These are phyloP conservation scores for Microstegium vimineum DNA, from an alignment of 176 grass and related monocot genomes.

Conservation along the genomic window DNA sequence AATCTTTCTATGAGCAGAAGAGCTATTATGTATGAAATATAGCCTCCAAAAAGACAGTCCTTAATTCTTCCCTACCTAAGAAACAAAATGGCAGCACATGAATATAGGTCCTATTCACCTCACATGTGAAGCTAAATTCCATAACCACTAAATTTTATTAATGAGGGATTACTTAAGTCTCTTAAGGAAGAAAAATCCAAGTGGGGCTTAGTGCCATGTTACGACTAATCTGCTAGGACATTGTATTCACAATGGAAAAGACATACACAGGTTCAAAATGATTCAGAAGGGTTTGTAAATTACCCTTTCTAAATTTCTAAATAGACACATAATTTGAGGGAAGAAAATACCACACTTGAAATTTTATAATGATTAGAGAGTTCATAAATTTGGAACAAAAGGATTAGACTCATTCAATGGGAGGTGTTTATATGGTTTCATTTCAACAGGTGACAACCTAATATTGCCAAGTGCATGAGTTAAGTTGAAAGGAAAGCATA, in stretches of 20 bases:
- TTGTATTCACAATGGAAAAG: background rate
- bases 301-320: background rate
- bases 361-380: background rate
- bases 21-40: background rate
- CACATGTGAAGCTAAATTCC: background rate
- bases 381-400: background rate
- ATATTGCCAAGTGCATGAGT: background rate
- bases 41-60: background rate
- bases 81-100: background rate
- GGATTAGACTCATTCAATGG: background rate
- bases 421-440: background rate
- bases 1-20: background rate
- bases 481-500: conserved; percentile 15
- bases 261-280: background rate
- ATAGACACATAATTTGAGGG: background rate
- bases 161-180: background rate
- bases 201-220: background rate
- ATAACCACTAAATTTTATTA: background rate
- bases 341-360: background rate
- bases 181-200: background rate
- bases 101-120: background rate
- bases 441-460: background rate
- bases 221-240: background rate
- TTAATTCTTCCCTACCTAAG: background rate
- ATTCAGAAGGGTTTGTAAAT: background rate